Conservation (phyloP, 2,329 filamentous ascomycete species). For the Fusarium sp. region DNA sequence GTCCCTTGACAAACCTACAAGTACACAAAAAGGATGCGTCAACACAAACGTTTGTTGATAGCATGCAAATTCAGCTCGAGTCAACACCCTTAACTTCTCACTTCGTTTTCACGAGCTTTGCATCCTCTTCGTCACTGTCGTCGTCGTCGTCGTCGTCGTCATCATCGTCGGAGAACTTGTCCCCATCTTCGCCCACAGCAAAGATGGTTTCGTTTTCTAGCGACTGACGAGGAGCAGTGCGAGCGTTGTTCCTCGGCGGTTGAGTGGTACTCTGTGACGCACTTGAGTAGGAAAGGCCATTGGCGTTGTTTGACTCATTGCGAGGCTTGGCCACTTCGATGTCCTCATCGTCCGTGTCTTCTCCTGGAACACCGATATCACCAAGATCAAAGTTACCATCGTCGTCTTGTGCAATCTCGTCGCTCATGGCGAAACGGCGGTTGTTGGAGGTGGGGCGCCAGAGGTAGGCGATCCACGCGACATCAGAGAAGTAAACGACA, state of each 20-base stretch:
- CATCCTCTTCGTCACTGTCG: constrained; percentile 64
- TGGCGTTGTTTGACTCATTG: constrained; percentile 44
- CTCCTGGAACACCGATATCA: constrained; percentile 82
- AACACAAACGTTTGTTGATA: not conserved
- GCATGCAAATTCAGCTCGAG: constrained; percentile 12
- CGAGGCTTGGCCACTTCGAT: constrained; percentile 60
- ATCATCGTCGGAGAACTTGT: constrained; percentile 85
- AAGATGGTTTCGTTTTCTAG: constrained; percentile 95
- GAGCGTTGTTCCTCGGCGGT: constrained; percentile 43
- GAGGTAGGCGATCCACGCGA: constrained; percentile 92
- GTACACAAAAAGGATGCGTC: constrained; percentile 40
- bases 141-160: constrained; percentile 73
- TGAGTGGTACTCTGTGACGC: constrained; percentile 45
- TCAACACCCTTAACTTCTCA: constrained; percentile 47
- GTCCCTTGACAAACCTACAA: constrained; percentile 32
- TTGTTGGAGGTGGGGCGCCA: constrained; percentile 98
- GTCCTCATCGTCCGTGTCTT: constrained; percentile 70
- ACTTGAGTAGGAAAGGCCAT: constrained; percentile 44
- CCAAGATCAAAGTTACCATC: constrained; percentile 95
- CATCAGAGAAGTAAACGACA: constrained; percentile 93
- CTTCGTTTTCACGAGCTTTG: constrained; percentile 65
- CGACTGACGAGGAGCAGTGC: constrained; percentile 64
- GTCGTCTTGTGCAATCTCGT: constrained; percentile 98
- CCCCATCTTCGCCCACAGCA: constrained; percentile 86
- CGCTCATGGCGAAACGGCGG: constrained; percentile 97